phyloP scores from a whole-genome alignment of 805 yeast genomes.

The Candida easanensis region DNA sequence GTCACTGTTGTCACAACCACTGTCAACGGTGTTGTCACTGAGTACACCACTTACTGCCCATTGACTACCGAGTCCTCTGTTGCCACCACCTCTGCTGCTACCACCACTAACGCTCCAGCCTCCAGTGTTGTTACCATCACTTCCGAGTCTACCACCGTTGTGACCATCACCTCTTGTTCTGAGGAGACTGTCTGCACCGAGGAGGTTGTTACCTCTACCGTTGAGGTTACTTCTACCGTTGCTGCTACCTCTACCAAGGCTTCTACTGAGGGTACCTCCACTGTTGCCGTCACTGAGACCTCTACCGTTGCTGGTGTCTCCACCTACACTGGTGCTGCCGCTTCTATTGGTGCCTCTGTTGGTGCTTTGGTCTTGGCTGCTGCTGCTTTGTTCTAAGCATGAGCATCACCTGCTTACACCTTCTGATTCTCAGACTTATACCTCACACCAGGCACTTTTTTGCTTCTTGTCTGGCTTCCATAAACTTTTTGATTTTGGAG shows the following conservation, averaged over 20 bases:
- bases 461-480: too few relatives aligned
- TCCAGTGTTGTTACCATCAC: neutral
- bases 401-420: too few relatives aligned
- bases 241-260: slow-evolving; percentile 32
- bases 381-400: slow-evolving; percentile 5
- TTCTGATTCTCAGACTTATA: too few relatives aligned
- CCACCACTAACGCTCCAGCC: neutral
- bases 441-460: too few relatives aligned
- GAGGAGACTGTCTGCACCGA: slow-evolving; percentile 29
- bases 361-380: slow-evolving; percentile 7
- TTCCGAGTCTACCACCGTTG: slow-evolving; percentile 20
- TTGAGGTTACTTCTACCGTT: slow-evolving; percentile 33
- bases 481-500: too few relatives aligned
- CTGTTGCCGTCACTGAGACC: neutral
- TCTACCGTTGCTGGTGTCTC: slow-evolving; percentile 1
- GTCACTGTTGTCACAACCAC: slow-evolving; percentile 34
- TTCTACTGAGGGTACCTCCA: slow-evolving; percentile 36
- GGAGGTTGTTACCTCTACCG: slow-evolving; percentile 24
- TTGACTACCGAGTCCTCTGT: neutral
- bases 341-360: slow-evolving; percentile 3
- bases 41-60: slow-evolving; percentile 20
- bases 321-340: slow-evolving; percentile 5
- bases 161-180: slow-evolving; percentile 31
- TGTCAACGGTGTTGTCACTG: slow-evolving; percentile 28
- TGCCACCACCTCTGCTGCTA: neutral